Percentiles rank a stretch among this genome's conserved stretches.
Evolutionary conservation across 2,329 filamentous ascomycete genomes (phyloP).

Genomic region (Ophiostoma piceae): DNA sequence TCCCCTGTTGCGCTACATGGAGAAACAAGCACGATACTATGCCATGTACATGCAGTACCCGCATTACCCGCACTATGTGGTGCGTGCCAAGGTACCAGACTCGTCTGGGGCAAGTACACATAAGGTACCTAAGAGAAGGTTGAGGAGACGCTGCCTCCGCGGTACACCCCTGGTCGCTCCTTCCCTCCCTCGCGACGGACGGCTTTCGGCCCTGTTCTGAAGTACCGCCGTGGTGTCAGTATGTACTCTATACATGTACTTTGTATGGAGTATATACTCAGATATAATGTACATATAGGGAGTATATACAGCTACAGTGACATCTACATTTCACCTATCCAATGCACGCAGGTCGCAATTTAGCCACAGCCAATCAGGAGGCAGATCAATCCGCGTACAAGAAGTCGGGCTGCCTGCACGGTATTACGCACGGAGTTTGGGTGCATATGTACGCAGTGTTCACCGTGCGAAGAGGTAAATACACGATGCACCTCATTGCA

Average conservation of each 20-base stretch:
- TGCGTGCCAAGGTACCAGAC: background rate
- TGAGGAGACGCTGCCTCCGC: conserved; percentile 16
- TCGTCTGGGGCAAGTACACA: background rate
- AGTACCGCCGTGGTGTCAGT: conserved; percentile 23
- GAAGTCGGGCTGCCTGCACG: background rate
- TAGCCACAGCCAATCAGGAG: conserved; percentile 34
- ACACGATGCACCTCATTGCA: background rate
- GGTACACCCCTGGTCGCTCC: conserved; percentile 18
- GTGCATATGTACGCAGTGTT: background rate
- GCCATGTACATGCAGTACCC: background rate
- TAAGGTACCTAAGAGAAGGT: background rate
- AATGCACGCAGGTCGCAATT: conserved; percentile 32
- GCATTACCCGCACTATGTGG: background rate
- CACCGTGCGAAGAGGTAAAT: background rate
- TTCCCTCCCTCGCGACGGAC: conserved; percentile 20
- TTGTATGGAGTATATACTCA: background rate
- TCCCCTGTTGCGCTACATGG: conserved; percentile 11
- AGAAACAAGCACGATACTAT: background rate
- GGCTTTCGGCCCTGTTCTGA: conserved; percentile 28
- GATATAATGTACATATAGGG: background rate
- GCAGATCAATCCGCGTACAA: background rate
- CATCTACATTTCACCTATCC: conserved; percentile 2
- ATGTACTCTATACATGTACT: conserved; percentile 12
- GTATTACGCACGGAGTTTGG: background rate
- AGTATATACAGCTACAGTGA: background rate